Evolutionary conservation across 768 basidiomycete genomes (phyloP), one percentile per base, ranked within the genome.

Genomic region (Hirschioporus abietinus): DNA sequence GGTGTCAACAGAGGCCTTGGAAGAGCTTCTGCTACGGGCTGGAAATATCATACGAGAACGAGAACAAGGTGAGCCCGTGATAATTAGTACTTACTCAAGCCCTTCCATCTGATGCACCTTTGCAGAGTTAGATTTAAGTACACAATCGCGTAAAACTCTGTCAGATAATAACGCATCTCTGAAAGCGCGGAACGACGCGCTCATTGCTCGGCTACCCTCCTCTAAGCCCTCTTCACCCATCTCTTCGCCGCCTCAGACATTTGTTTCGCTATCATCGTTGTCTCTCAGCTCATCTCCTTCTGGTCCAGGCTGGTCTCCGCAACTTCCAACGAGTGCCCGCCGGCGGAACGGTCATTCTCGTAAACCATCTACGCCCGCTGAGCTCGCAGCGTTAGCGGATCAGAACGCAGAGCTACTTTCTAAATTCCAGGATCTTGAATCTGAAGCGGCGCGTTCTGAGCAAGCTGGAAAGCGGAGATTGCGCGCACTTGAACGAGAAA

Each of bases 341-440:
- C 18, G 80, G 78, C 70, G 30, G 30, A 3, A 3, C 30, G 30
- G 66, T 57, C 73, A 66, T 64, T 69, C 78, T 1, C 81, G 83
- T 36, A 82, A 84, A 63, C 82, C 90, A 59, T 87, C 90, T 60
- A 86, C 88, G 3, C 86, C 87, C 1, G 78, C 83, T 18, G 91
- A 93, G 66, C 81, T 95, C 27, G 84, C 87, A 1, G 79, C 84
- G 7, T 84, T 95, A 58, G 84, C 90, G 0, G 90, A 92, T 72
- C 92, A 95, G 76, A 95, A 95, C 71, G 86, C 88, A 0, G 92
- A 95, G 69, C 86, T 95, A 18, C 77, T 91, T 4, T 77, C 82
- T 26, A 92, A 92, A 69, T 81, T 95, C 6, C 89, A 93, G 76
- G 83, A 83, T 67, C 82, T 95, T 10, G 90, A 95, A 73, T 75